A percentile compares a stretch with the other conserved stretches of the same genome.
Conservation (phyloP, 2,329 filamentous ascomycete genomes). For the Mycosphaerella arachidis region DNA sequence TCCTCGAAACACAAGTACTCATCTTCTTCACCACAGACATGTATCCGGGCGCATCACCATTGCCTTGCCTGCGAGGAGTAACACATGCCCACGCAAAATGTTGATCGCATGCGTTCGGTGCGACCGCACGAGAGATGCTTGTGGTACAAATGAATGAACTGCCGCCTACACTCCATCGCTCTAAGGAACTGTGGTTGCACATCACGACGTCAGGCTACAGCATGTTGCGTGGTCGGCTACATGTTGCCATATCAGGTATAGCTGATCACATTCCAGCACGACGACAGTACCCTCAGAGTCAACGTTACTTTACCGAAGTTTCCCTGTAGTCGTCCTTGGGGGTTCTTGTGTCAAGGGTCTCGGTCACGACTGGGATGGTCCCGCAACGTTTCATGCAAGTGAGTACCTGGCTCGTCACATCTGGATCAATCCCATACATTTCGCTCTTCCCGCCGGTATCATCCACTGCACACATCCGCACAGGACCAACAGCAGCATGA, state of each 20-base stretch:
- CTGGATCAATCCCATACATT: background rate
- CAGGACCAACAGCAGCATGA: constrained; percentile 7
- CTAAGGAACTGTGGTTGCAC: background rate
- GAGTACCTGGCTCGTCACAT: constrained; percentile 6
- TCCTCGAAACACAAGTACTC: background rate
- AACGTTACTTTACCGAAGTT: background rate
- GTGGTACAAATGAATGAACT: too few species aligned
- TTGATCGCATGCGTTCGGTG: constrained; percentile 10
- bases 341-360: background rate
- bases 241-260: constrained; percentile 1
- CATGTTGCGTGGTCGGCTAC: constrained; percentile 8
- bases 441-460: constrained; percentile 6
- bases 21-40: background rate
- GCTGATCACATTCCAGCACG: background rate
- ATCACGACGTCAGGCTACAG: constrained; percentile 3
- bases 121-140: constrained; percentile 5
- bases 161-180: background rate
- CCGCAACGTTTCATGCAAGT: constrained; percentile 1
- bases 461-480: constrained; percentile 9
- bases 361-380: background rate
- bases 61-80: background rate
- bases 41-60: background rate
- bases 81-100: constrained; percentile 1
- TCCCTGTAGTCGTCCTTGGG: background rate
- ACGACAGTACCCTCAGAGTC: background rate